A percentile compares a stretch with the other conserved stretches of the same genome.
These are phyloP conservation scores for Pyricularia pennisetigena DNA, from an alignment of 2,329 filamentous ascomycete genomes.

Conservation along the genomic window DNA sequence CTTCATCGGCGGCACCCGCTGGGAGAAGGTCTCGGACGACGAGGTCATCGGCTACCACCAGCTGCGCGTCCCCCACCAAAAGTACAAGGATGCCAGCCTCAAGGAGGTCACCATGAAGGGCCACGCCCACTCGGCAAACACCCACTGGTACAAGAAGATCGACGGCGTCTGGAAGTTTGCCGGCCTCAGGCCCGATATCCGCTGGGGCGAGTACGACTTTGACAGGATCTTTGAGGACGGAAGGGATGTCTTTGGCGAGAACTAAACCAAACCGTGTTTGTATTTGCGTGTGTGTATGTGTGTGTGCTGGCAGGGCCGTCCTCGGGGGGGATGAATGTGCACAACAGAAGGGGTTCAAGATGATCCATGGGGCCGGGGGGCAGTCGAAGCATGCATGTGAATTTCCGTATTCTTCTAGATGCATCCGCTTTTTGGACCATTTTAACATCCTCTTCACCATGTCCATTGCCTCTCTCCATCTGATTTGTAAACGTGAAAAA, in stretches of 20 bases:
- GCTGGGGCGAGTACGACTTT: slow-evolving; percentile 47
- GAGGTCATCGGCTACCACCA: slow-evolving; percentile 49
- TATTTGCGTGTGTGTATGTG: too few species aligned
- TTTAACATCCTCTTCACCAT: not conserved
- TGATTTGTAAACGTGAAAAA: not conserved
- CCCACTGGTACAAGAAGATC: slow-evolving; percentile 45
- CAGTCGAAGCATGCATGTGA: too few species aligned
- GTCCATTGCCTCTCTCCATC: not conserved
- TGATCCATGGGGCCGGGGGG: too few species aligned
- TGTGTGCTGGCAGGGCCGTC: too few species aligned
- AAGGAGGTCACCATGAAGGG: slow-evolving; percentile 42
- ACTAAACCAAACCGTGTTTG: not conserved
- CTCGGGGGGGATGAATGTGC: too few species aligned
- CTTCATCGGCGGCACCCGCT: slow-evolving; percentile 48
- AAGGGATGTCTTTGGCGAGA: slow-evolving; percentile 11
- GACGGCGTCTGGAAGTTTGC: slow-evolving; percentile 51
- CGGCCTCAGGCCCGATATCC: slow-evolving; percentile 40
- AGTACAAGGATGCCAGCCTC: slow-evolving; percentile 40
- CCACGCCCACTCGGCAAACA: slow-evolving; percentile 46
- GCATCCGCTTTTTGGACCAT: not conserved
- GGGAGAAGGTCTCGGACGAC: slow-evolving; percentile 44
- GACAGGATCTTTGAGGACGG: slow-evolving; percentile 16
- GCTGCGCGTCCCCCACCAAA: slow-evolving; percentile 50
- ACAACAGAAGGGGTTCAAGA: too few species aligned
- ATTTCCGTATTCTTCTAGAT: not conserved